Evolutionary conservation across 495 filamentous ascomycete species (phyloP).

Genomic region (Jackrogersella minutella): DNA sequence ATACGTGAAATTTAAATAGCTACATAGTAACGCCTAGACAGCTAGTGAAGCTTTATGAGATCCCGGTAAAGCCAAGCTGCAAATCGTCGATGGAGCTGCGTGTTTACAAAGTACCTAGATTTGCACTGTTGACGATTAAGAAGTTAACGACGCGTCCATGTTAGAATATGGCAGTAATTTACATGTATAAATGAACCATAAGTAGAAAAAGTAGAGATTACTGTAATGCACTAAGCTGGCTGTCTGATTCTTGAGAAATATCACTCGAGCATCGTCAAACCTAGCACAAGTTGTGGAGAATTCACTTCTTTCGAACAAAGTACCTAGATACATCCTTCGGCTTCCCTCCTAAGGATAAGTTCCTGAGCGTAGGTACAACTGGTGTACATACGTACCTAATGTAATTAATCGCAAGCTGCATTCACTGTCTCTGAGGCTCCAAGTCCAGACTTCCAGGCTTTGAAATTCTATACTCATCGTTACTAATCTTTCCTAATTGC

Average conservation of each 20-base stretch:
- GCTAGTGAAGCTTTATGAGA: slow-evolving; percentile 8
- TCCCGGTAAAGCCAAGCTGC: slow-evolving; percentile 19
- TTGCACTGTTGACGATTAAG: slow-evolving; percentile 20
- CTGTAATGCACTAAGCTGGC: slow-evolving; percentile 4
- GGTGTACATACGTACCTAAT: slow-evolving; percentile 1
- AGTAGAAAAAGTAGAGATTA: background rate
- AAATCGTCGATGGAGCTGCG: slow-evolving; percentile 20
- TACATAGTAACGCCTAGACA: background rate
- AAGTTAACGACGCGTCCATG: slow-evolving; percentile 10
- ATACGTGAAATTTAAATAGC: background rate
- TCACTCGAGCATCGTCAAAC: too few species aligned
- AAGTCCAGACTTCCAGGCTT: background rate
- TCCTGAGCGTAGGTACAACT: too few species aligned
- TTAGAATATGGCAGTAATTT: background rate
- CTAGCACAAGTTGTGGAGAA: too few species aligned
- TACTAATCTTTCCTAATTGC: background rate
- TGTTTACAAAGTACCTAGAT: slow-evolving; percentile 15
- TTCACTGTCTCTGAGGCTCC: background rate
- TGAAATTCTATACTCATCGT: background rate
- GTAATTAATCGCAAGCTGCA: background rate
- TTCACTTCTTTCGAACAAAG: too few species aligned
- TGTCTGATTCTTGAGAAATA: too few species aligned
- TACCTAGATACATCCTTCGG: too few species aligned
- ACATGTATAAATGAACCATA: background rate
- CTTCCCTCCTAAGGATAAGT: slow-evolving; percentile 10